Base-by-base conservation (phyloP, 78 protist genomes). In the Cyanophora paradoxa region DNA sequence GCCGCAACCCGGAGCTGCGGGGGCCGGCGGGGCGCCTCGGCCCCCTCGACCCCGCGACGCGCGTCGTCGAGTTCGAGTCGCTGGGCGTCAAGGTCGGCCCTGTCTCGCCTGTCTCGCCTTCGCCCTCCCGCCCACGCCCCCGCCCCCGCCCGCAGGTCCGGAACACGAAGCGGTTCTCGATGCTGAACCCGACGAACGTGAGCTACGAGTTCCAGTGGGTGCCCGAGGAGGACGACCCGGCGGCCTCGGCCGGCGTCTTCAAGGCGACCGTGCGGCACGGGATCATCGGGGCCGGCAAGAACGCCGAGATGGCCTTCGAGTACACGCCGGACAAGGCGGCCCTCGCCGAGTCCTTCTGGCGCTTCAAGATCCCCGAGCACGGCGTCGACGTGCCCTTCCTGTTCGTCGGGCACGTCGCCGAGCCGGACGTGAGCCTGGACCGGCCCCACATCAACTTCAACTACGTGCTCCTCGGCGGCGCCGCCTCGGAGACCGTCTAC, bases 101-200 rank as follows among this genome's bases (percentile, higher is more conserved):
- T n/a, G n/a, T n/a, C n/a, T n/a, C n/a, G n/a, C n/a, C n/a, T n/a
- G n/a, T n/a, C n/a, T n/a, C n/a, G n/a, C n/a, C n/a, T n/a, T n/a
- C n/a, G n/a, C n/a, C n/a, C n/a, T n/a, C n/a, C n/a, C n/a, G n/a
- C n/a, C n/a, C n/a, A n/a, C n/a, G n/a, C n/a, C n/a, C 48, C 48
- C 6, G 10, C 48, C 48, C n/a, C n/a, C n/a, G n/a, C n/a, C 26
- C 74, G 19, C 40, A 48, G 19, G 86, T 89, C 37, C 75, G 84
- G 20, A 80, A 77, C 74, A 76, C 84, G 52, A 46, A n/a, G 68
- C 65, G 78, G 30, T 89, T 89, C 81, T 58, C 6, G 66, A 44
- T 89, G 31, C 28, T 85, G 48, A 89, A 89, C 73, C 93, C 93
- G 39, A 85, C 90, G 52, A 72, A 79, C 68, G 8, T 77, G 26